phyloP scores from a whole-genome alignment of 2,329 filamentous ascomycete genomes.

The Penicillium sp. region DNA sequence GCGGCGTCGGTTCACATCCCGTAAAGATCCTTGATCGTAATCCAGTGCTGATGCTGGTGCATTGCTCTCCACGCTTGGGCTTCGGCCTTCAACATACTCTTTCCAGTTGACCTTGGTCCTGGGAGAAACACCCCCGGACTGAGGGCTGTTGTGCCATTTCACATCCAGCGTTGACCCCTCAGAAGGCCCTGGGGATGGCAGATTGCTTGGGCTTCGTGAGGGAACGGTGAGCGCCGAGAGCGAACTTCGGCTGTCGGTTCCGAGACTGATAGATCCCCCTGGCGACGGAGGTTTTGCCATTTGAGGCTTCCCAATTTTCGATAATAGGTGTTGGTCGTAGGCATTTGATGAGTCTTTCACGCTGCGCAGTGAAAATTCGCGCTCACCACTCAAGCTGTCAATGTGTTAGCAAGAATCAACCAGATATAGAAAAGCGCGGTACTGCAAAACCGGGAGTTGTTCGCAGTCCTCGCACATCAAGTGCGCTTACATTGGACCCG shows the following conservation, averaged over 20 bases:
- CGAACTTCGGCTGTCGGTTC: conserved; percentile 26
- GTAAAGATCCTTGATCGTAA: conserved; percentile 32
- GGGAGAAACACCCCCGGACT: conserved; percentile 37
- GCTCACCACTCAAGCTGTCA: conserved; percentile 51
- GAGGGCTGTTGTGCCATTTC: conserved; percentile 35
- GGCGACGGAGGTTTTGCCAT: conserved; percentile 53
- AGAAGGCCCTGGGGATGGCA: conserved; percentile 27
- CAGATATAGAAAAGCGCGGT: not conserved
- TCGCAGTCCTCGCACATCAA: not conserved
- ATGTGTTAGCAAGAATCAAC: conserved; percentile 8
- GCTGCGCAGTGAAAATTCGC: conserved; percentile 50
- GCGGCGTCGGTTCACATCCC: conserved; percentile 36
- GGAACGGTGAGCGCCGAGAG: conserved; percentile 29
- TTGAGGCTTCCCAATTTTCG: conserved; percentile 54
- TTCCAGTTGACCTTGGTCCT: conserved; percentile 34
- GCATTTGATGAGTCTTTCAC: conserved; percentile 53
- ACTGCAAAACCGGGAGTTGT: not conserved
- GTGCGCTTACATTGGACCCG: conserved; percentile 30
- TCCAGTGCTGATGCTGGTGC: conserved; percentile 34
- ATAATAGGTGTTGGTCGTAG: conserved; percentile 55
- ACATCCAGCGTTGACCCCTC: conserved; percentile 29
- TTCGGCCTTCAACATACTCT: conserved; percentile 36
- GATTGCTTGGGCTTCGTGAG: conserved; percentile 25
- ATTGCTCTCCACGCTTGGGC: conserved; percentile 39
- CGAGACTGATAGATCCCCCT: conserved; percentile 32